Base-by-base conservation (phyloP, 768 basidiomycete species). In the Trametes punicea region DNA sequence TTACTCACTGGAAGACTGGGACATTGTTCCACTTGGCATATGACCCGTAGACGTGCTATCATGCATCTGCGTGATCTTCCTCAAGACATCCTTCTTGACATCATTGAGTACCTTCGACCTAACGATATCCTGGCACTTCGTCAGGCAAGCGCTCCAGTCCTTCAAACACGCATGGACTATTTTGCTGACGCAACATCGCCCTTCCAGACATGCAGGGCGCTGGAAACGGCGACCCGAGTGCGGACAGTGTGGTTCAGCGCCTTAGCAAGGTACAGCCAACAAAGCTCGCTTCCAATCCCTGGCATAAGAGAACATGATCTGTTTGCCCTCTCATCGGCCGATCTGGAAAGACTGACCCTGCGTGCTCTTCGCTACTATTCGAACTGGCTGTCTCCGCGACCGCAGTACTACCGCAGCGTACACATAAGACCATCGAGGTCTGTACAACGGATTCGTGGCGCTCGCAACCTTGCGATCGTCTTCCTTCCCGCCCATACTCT, bases 241-340 rank as follows among this genome's bases (percentile, higher is more conserved):
- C 79, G 76, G 31, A 68, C 73, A 36, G 71, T 85, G 36, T 87
- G 84, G 85, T 66, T 70, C 6, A 49, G 69, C 7, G 71, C 81
- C 21, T 64, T 85, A 27, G 70, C 69, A 13, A 67, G 58, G 26
- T 72, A 78, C 41, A 69, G 83, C 33, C 55, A 77, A 45, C 69
- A 73, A 7, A 60, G 70, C 23, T 69, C 74, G 59, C 66, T 84
- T 34, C 83, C 85, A 3, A 68, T 77, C 41, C 82, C 82, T 0
- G 57, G 73, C n/a, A 64, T 77, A 4, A 49, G 55, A 9, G 62
- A 66, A 13, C 63, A 62, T 39, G 49, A 68, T 10, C 54, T 80
- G 0, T 70, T 71, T 4, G 59, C 60, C 1, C 69, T 83, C n/a
- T 64, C 70, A 4, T 66, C 79, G 0, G 33, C 31, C 0, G 75